These are phyloP conservation scores for Pontederia paniculata DNA, from an alignment of 176 grass and related monocot genomes.

Conservation along the genomic window DNA sequence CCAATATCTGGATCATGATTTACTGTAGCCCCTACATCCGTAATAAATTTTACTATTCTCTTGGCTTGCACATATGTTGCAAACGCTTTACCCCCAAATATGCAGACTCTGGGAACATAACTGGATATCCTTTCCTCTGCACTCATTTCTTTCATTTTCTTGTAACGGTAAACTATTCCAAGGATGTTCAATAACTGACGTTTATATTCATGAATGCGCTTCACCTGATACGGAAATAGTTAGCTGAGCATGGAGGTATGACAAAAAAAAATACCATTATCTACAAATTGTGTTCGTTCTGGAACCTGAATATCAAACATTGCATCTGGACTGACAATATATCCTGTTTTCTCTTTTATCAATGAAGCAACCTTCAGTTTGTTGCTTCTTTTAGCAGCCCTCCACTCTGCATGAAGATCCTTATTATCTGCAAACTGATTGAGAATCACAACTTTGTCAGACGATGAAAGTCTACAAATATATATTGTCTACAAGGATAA, in stretches of 20 bases:
- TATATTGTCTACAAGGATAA: neutral
- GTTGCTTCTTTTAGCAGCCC: constrained; percentile 57
- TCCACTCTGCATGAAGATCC: constrained; percentile 82
- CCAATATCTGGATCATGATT: constrained; percentile 93
- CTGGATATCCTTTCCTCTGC: constrained; percentile 47
- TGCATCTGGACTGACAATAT: constrained; percentile 83
- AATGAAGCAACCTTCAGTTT: constrained; percentile 73
- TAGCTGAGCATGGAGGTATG: constrained; percentile 2
- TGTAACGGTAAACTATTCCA: constrained; percentile 95
- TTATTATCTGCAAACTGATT: constrained; percentile 74
- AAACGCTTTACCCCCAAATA: constrained; percentile 99
- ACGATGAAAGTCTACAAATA: neutral
- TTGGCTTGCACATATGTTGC: constrained; percentile 96
- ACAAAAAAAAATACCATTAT: neutral
- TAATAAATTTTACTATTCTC: constrained; percentile 95
- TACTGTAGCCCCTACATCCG: constrained; percentile 77
- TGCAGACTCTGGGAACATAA: constrained; percentile 85
- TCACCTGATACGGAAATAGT: constrained; percentile 53
- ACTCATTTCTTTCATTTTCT: constrained; percentile 99
- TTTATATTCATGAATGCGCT: constrained; percentile 99
- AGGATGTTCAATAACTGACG: constrained; percentile 87
- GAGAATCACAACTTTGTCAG: constrained; percentile 4
- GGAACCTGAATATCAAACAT: constrained; percentile 99
- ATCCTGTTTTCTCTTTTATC: constrained; percentile 91
- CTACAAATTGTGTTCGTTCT: neutral